Conservation (phyloP, 805 yeast genomes). For the Metschnikowia lunata region DNA sequence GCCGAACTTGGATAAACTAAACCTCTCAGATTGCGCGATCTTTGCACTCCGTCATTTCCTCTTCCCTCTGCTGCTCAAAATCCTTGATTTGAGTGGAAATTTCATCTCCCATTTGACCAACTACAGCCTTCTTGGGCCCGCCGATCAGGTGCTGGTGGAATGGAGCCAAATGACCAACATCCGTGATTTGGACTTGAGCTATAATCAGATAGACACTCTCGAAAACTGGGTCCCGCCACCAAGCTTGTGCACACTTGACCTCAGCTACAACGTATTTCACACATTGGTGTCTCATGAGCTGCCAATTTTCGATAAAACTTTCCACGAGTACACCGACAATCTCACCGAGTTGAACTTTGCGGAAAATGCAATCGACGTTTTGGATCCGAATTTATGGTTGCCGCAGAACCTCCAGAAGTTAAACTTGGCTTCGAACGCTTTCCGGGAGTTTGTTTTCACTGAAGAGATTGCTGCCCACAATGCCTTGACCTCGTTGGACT, state of each 20-base stretch:
- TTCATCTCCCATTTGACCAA: constrained; percentile 18
- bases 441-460: constrained; percentile 14
- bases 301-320: constrained; percentile 9
- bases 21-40: constrained; percentile 24
- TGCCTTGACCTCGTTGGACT: constrained; percentile 13
- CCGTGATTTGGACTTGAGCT: constrained; percentile 19
- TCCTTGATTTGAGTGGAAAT: constrained; percentile 25
- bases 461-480: constrained; percentile 9
- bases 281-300: constrained; percentile 10
- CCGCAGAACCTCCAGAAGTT: constrained; percentile 14
- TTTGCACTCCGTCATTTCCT: constrained; percentile 17
- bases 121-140: constrained; percentile 14
- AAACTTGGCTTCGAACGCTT: constrained; percentile 18
- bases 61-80: constrained; percentile 22
- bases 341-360: constrained; percentile 12
- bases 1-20: constrained; percentile 16
- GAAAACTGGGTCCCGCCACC: constrained; percentile 20
- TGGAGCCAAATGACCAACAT: constrained; percentile 27
- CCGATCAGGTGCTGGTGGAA: constrained; percentile 3
- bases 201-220: constrained; percentile 19
- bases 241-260: constrained; percentile 9
- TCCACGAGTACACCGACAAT: constrained; percentile 1
- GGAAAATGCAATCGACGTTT: constrained; percentile 13
- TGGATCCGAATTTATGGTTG: constrained; percentile 10
- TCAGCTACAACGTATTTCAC: constrained; percentile 14